These are phyloP conservation scores for Suhomyces chickasaworum DNA, from an alignment of 1,139 yeast genomes.

Conservation along the genomic window DNA sequence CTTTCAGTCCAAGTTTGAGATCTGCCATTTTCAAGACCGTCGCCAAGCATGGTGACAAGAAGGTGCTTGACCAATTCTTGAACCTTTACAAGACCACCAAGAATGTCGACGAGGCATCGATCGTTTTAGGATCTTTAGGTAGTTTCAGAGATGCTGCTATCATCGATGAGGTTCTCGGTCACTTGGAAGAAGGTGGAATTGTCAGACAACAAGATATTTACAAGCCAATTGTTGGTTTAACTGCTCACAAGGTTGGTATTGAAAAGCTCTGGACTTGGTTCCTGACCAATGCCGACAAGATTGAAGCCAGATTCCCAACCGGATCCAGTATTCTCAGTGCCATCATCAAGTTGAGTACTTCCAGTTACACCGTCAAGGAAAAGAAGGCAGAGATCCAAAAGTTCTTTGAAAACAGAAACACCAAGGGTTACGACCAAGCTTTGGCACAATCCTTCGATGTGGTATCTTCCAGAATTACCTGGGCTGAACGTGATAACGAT, in stretches of 20 bases:
- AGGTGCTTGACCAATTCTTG: slow-evolving; percentile 64
- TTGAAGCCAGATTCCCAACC: slow-evolving; percentile 73
- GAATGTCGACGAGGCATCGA: slow-evolving; percentile 71
- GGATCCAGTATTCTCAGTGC: slow-evolving; percentile 76
- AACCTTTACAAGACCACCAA: slow-evolving; percentile 65
- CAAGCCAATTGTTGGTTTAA: slow-evolving; percentile 73
- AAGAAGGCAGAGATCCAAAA: slow-evolving; percentile 57
- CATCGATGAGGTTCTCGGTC: slow-evolving; percentile 59
- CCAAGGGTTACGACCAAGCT: slow-evolving; percentile 73
- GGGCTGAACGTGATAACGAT: slow-evolving; percentile 65
- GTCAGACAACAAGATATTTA: slow-evolving; percentile 81
- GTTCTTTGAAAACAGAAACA: slow-evolving; percentile 63
- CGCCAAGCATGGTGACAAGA: slow-evolving; percentile 66
- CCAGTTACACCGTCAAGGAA: slow-evolving; percentile 64
- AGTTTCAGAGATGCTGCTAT: slow-evolving; percentile 60
- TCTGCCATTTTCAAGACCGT: slow-evolving; percentile 66
- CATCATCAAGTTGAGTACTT: slow-evolving; percentile 61
- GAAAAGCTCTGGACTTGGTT: slow-evolving; percentile 78
- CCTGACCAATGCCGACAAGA: slow-evolving; percentile 68
- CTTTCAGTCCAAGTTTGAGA: slow-evolving; percentile 82
- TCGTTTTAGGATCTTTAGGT: slow-evolving; percentile 79
- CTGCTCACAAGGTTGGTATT: slow-evolving; percentile 63
- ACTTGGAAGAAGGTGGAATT: slow-evolving; percentile 66
- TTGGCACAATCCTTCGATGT: slow-evolving; percentile 73
- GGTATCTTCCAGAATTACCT: slow-evolving; percentile 59